Evolutionary conservation across 495 filamentous ascomycete species (phyloP).

Genomic region (Astrocystis sublimbata): DNA sequence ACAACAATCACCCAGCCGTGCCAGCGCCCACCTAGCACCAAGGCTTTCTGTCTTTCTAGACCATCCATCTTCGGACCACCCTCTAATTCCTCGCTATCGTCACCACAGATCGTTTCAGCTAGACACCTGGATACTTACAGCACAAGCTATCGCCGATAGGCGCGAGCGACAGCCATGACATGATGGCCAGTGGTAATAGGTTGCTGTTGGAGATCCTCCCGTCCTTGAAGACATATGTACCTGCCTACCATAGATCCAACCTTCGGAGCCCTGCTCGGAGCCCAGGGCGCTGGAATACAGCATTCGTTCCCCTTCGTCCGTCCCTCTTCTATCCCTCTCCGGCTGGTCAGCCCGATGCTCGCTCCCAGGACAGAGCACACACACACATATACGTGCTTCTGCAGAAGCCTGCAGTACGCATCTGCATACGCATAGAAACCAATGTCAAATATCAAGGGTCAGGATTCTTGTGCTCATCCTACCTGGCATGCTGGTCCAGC

Average conservation of each 20-base stretch:
- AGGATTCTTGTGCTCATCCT: no score
- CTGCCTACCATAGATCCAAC: no score
- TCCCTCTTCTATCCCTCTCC: no score
- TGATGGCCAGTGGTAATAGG: neutral
- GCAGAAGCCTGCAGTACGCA: no score
- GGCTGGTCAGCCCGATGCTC: neutral
- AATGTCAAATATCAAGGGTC: no score
- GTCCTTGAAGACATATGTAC: neutral
- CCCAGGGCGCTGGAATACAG: neutral
- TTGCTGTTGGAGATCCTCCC: no score
- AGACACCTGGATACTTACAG: neutral
- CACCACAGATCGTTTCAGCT: conserved; percentile 3
- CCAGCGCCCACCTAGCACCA: no score
- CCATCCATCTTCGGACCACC: no score
- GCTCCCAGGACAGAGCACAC: neutral
- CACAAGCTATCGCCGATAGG: neutral
- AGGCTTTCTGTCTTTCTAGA: conserved; percentile 6
- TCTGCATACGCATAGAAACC: no score
- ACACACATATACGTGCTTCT: neutral
- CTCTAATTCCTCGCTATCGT: no score
- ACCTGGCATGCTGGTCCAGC: neutral
- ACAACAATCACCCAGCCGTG: no score
- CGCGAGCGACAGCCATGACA: neutral
- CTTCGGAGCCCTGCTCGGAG: neutral
- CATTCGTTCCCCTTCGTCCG: neutral